Conservation (phyloP, 208 protist genomes). For the Angomonas deanei region DNA sequence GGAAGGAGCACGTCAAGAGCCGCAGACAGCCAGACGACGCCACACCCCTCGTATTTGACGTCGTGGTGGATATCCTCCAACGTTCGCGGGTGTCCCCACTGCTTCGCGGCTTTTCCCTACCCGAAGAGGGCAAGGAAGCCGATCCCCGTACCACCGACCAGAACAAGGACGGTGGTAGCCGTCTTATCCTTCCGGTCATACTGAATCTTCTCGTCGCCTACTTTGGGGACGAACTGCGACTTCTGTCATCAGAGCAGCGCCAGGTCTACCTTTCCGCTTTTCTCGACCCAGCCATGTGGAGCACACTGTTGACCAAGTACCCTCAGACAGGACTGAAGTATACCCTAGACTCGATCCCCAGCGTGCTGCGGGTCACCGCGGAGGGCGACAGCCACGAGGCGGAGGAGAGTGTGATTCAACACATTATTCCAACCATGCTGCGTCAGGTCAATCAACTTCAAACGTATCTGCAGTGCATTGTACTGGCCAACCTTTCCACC, state of each 20-base stretch:
- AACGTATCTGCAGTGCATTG: conserved; percentile 73
- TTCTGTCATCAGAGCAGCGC: neutral
- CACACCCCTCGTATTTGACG: conserved; percentile 19
- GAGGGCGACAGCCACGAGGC: neutral
- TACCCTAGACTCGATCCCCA: neutral
- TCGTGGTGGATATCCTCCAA: conserved; percentile 3
- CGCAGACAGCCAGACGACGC: neutral
- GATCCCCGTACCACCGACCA: neutral
- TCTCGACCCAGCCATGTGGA: neutral
- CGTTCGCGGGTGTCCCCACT: conserved; percentile 13
- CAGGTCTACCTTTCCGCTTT: neutral
- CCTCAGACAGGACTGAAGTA: neutral
- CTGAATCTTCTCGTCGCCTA: neutral
- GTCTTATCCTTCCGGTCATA: neutral
- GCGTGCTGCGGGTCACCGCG: neutral
- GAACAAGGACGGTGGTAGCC: neutral
- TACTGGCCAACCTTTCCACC: conserved; percentile 36
- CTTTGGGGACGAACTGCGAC: neutral
- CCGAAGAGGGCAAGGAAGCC: neutral
- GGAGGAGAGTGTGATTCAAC: conserved; percentile 6
- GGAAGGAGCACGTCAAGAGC: conserved; percentile 14
- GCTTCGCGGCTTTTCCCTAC: neutral
- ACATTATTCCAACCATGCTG: conserved; percentile 25
- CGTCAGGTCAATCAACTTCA: conserved; percentile 11
- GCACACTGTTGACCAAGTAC: neutral